Conservation (phyloP, 2,329 filamentous ascomycete species). For the Venturia effusa region DNA sequence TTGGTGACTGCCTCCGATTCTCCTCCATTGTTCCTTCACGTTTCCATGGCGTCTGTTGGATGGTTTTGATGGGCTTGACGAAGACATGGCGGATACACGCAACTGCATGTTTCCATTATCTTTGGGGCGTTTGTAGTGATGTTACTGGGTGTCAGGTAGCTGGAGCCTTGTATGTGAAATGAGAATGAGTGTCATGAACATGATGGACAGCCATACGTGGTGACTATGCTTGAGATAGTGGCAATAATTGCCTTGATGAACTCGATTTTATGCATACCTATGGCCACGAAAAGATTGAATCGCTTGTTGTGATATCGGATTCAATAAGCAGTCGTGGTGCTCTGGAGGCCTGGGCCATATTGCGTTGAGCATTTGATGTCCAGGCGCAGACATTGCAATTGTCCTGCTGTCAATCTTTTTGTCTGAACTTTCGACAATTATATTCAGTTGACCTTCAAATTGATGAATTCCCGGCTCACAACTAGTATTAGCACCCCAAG, state of each 20-base stretch:
- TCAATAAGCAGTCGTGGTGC: too few species aligned
- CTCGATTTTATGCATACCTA: too few species aligned
- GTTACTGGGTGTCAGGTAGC: background rate
- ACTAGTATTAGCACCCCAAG: background rate
- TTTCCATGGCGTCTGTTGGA: slow-evolving; percentile 2
- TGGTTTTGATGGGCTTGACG: slow-evolving; percentile 1
- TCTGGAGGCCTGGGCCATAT: too few species aligned
- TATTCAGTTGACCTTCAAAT: background rate
- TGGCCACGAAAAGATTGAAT: too few species aligned
- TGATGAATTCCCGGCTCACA: too few species aligned
- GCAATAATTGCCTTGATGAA: too few species aligned
- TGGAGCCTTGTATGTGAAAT: background rate
- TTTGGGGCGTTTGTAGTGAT: background rate
- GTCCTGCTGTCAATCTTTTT: too few species aligned
- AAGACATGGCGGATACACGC: background rate
- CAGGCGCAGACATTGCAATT: too few species aligned
- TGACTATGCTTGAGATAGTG: background rate
- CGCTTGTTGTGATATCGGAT: too few species aligned
- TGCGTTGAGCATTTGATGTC: too few species aligned
- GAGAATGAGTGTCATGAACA: background rate
- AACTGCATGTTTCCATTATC: background rate
- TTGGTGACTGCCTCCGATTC: background rate
- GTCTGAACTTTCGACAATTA: background rate
- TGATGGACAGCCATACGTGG: background rate
- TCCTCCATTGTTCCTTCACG: background rate